Evolutionary conservation across 2,329 filamentous ascomycete genomes (phyloP), one percentile per base, ranked within the genome.

Genomic region (Pseudocercospora fijiensis): DNA sequence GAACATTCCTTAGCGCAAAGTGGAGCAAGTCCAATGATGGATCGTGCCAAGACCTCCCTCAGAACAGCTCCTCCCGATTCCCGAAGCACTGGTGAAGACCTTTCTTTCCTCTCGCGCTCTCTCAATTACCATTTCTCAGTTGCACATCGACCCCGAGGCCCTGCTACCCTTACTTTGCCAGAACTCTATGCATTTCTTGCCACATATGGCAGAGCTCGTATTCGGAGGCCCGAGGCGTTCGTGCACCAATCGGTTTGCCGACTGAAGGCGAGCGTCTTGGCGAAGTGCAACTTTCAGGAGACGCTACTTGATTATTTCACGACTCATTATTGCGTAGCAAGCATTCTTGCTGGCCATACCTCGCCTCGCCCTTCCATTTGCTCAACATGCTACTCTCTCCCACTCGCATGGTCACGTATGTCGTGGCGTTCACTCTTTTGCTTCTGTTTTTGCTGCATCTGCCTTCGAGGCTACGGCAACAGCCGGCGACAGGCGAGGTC

Each of bases 371-470:
- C 49, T 30, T 13, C n/a, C 55, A 43, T 37, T 43, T 24, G 37
- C 5, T 60, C 56, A 60, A 27, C 18, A 62, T 62, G 63, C 33
- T 65, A 5, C 57, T 57, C 24, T 58, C 57, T 1, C 10, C 43
- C 16, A 45, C 58, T 16, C 64, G 64, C 24, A 18, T 61, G 16
- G 64, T 24, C 52, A 51, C 61, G 6, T 62, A 51, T 30, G 53
- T 37, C 13, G 45, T 58, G 43, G 57, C 53, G 27, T 57, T 56
- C 18, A 47, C 60, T 33, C 28, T 66, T 11, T 56, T 64, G 9
- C 26, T 66, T 33, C 24, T 65, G 13, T 57, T 66, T 52, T 20
- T 66, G 20, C 52, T 64, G 22, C 65, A 62, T 30, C 45, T 64
- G 26, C 60, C 37, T 13, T 22, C 62, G 13, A 62, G 1, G 18